Conservation (phyloP, 1,284 basidiomycete genomes). For the Taiwanofungus camphoratus region DNA sequence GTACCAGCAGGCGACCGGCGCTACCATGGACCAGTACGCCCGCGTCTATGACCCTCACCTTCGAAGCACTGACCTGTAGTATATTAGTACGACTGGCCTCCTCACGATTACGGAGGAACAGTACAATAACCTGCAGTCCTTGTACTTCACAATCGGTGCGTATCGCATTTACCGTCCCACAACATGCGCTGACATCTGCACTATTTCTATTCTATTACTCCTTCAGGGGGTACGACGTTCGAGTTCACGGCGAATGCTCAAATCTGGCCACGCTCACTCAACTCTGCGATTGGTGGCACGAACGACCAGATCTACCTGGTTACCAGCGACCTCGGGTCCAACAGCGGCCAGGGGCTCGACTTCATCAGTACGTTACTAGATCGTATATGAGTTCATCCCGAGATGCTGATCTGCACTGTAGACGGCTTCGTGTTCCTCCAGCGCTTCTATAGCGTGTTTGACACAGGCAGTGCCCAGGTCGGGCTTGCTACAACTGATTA, state of each 20-base stretch:
- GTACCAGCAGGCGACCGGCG: conserved; percentile 50
- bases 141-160: conserved; percentile 51
- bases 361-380: conserved; percentile 33
- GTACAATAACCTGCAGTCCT: conserved; percentile 44
- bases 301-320: conserved; percentile 47
- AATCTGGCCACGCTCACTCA: conserved; percentile 52
- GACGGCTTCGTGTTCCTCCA: conserved; percentile 38
- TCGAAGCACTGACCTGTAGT: not conserved
- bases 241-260: conserved; percentile 53
- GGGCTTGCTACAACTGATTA: conserved; percentile 41
- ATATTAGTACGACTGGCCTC: conserved; percentile 42
- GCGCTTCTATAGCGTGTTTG: conserved; percentile 64
- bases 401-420: conserved; percentile 13
- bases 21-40: conserved; percentile 36
- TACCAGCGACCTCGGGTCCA: conserved; percentile 37
- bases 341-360: conserved; percentile 33
- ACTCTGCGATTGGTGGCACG: conserved; percentile 44
- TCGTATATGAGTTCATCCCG: conserved; percentile 5
- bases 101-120: conserved; percentile 48
- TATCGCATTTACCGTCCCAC: conserved; percentile 2
- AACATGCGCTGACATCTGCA: not conserved
- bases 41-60: not conserved
- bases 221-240: conserved; percentile 29
- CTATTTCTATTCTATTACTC: not conserved
- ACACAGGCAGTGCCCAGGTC: conserved; percentile 45